Evolutionary conservation across 176 grass and related monocot genomes (phyloP), one percentile per base, ranked within the genome.

Genomic region (Oryza punctata): DNA sequence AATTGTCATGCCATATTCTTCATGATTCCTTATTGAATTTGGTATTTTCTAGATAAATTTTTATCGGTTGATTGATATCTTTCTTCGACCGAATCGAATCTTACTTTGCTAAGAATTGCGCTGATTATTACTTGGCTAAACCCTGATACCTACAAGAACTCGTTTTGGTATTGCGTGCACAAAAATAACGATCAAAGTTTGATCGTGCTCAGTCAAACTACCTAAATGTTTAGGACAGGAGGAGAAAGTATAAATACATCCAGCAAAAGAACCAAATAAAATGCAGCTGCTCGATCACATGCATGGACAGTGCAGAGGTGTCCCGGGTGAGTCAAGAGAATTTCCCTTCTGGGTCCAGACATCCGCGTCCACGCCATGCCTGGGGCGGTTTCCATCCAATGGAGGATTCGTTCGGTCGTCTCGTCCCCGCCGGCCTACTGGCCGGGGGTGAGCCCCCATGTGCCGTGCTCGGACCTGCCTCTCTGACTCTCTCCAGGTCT

Each of bases 361-460:
- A 67, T 67, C 59, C 12, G 41, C 23, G 3, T 44, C 83, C 75
- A 78, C 66, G 60, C 77, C 44, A 21, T 2, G 43, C 10, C 52
- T 21, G 16, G 60, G 60, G 21, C 73, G 73, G 64, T 69, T 29
- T 16, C 24, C 57, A 9, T 10, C 12, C 19, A 9, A 38, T 8
- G 37, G 37, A 18, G 10, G 12, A 13, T 24, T 59, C 18, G 8
- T 24, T n/a, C 2, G 57, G 7, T 24, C 57, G 57, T 52, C 16
- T 21, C 50, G 50, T 57, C 57, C 19, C 6, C 6, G 54, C 54
- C 19, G 49, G 16, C 49, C 49, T 12, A 47, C 45, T 4, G 40
- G 0, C 40, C 2, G 45, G 45, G 45, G 37, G 84, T 73, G 84
- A 54, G 77, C 78, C 64, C 85, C 77, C 78, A 87, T 81, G 78